phyloP scores from a whole-genome alignment of 1,139 yeast species.

The Debaryomycetaceae sp. region DNA sequence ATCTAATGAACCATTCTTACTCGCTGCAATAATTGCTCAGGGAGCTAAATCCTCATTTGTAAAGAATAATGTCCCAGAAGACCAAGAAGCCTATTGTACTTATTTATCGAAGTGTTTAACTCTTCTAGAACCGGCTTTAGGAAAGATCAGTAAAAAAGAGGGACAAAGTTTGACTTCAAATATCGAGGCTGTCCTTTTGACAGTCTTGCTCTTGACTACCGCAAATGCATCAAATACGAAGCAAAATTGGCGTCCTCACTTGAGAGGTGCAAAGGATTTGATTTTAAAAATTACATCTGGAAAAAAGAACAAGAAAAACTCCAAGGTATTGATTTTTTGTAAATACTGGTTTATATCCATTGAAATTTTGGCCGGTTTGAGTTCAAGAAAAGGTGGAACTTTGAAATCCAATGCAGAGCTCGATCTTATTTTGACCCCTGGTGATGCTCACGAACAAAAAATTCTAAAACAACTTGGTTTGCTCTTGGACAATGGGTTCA shows the following conservation, averaged over 20 bases:
- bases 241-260: constrained; percentile 67
- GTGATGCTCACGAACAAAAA: constrained; percentile 37
- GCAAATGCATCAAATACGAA: constrained; percentile 60
- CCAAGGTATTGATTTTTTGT: constrained; percentile 50
- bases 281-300: constrained; percentile 42
- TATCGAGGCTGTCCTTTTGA: constrained; percentile 60
- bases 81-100: constrained; percentile 55
- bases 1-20: constrained; percentile 49
- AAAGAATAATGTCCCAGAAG: constrained; percentile 37
- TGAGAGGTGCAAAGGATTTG: constrained; percentile 64
- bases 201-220: constrained; percentile 59
- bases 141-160: constrained; percentile 17
- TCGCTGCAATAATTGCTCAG: constrained; percentile 63
- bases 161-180: constrained; percentile 34
- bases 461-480: constrained; percentile 30
- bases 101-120: constrained; percentile 57
- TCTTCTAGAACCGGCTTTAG: constrained; percentile 41
- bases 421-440: constrained; percentile 43
- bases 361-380: constrained; percentile 61
- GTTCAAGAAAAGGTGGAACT: constrained; percentile 61
- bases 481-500: constrained; percentile 44
- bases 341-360: constrained; percentile 62
- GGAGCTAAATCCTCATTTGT: constrained; percentile 54
- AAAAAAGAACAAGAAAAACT: constrained; percentile 13
- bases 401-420: constrained; percentile 46